Percentiles rank a stretch among this genome's conserved stretches.
phyloP scores from a whole-genome alignment of 352 stramenopile genomes.

The Globisporangium mamillatum region DNA sequence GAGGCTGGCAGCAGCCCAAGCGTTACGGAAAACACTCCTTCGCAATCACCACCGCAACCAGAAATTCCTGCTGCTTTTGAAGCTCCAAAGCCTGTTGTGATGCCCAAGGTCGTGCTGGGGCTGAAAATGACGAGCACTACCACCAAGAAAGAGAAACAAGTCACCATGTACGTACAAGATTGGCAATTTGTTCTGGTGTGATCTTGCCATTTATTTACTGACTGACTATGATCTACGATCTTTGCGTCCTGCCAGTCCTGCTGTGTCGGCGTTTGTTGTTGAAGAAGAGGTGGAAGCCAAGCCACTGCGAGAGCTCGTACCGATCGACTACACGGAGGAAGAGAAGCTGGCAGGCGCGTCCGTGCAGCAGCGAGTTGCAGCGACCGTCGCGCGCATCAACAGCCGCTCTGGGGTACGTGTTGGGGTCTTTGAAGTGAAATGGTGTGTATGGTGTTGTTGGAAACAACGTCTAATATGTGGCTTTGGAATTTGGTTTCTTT shows the following conservation, averaged over 20 bases:
- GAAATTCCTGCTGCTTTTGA: not conserved
- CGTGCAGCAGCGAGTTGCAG: slow-evolving; percentile 27
- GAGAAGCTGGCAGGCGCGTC: slow-evolving; percentile 26
- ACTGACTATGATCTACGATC: not conserved
- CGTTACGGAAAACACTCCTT: not conserved
- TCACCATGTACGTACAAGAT: slow-evolving; percentile 21
- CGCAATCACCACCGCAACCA: not conserved
- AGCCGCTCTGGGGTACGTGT: slow-evolving; percentile 23
- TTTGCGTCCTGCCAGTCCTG: slow-evolving; percentile 3
- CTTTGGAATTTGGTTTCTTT: not conserved
- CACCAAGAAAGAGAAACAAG: slow-evolving; percentile 37
- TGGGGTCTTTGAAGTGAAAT: not conserved
- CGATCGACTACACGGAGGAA: slow-evolving; percentile 52
- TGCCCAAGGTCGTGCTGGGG: slow-evolving; percentile 48
- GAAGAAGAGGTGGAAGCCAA: slow-evolving; percentile 42
- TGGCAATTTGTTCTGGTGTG: not conserved
- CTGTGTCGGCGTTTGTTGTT: slow-evolving; percentile 28
- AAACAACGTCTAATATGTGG: not conserved
- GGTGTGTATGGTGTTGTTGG: not conserved
- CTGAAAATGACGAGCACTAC: slow-evolving; percentile 31
- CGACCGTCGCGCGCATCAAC: slow-evolving; percentile 39
- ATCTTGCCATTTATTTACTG: not conserved
- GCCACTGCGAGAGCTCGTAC: slow-evolving; percentile 38
- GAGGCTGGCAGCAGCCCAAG: not conserved
- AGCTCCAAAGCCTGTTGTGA: slow-evolving; percentile 9